These are phyloP conservation scores for Xylaria polymorpha DNA, from an alignment of 2,329 filamentous ascomycete species.

Conservation along the genomic window DNA sequence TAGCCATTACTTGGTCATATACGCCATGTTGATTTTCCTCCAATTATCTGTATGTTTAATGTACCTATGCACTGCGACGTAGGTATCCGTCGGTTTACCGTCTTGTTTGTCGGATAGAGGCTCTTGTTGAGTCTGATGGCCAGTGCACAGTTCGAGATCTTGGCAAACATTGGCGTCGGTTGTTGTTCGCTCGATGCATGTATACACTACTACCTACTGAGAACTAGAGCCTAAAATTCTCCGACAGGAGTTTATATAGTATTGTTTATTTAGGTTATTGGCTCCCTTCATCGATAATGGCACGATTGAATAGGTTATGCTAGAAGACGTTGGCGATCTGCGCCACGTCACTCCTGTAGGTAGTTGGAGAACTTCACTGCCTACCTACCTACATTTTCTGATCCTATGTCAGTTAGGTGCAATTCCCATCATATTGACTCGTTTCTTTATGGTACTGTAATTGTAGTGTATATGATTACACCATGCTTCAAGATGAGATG, in stretches of 20 bases:
- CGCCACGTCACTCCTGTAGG: background rate
- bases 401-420: too few species aligned
- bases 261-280: too few species aligned
- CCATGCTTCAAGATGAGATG: background rate
- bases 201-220: too few species aligned
- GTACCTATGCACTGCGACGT: background rate
- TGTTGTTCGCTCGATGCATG: too few species aligned
- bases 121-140: too few species aligned
- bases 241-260: too few species aligned
- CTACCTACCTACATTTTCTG: background rate
- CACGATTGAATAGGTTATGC: background rate
- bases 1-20: background rate
- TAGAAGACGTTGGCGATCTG: background rate
- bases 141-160: too few species aligned
- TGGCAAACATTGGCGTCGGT: too few species aligned
- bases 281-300: background rate
- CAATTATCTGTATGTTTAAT: background rate
- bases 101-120: background rate
- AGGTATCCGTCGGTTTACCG: background rate
- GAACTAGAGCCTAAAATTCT: too few species aligned
- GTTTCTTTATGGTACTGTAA: background rate
- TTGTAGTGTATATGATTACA: background rate
- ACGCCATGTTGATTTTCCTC: background rate
- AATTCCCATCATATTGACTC: too few species aligned
- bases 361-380: background rate